Base-by-base conservation (phyloP, 2,329 filamentous ascomycete species). In the Penicillium glabrum region DNA sequence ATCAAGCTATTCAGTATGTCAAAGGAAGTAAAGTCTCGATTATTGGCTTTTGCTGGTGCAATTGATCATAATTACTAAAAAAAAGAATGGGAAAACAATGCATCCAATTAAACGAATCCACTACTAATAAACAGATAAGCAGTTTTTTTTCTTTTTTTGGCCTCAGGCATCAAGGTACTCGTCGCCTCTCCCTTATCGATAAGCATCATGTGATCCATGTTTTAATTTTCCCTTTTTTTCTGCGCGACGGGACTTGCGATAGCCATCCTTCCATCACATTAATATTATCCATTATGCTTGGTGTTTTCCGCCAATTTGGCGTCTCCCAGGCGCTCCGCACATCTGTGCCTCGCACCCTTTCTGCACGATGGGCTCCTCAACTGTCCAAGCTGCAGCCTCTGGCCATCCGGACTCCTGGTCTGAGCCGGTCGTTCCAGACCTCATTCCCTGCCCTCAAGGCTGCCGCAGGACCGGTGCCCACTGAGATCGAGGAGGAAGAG, bases 231-330 rank as follows among this genome's bases (percentile, higher is more conserved):
- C 54, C 50, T 54, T 58, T 60, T 59, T 56, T 57, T 54, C 59
- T 39, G 53, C 55, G 57, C 57, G 19, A 57, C 51, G 24, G 13
- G 31, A 45, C 35, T 24, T 39, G 52, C 57, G n/a, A 47, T 60
- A 51, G 26, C 31, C 50, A 21, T 51, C 39, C 37, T 43, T 49
- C 46, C 46, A 53, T 60, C 51, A 44, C 52, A 46, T 39, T 21
- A n/a, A 31, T 47, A 21, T 57, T 44, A 21, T 61, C 51, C 58
- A 71, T 62, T 53, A 77, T 77, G 75, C 67, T 76, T 61, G 67
- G 69, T 65, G 69, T 69, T 62, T 62, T 76, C 66, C 75, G 73
- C 65, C 72, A 72, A 58, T 73, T 71, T 54, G 69, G 69, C 63
- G 70, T 74, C 52, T 65, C 64, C 55, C 73, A 72, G 53, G 74